Evolutionary conservation across 2,329 filamentous ascomycete genomes (phyloP).

Genomic region (Endoconidiophora laricicola): DNA sequence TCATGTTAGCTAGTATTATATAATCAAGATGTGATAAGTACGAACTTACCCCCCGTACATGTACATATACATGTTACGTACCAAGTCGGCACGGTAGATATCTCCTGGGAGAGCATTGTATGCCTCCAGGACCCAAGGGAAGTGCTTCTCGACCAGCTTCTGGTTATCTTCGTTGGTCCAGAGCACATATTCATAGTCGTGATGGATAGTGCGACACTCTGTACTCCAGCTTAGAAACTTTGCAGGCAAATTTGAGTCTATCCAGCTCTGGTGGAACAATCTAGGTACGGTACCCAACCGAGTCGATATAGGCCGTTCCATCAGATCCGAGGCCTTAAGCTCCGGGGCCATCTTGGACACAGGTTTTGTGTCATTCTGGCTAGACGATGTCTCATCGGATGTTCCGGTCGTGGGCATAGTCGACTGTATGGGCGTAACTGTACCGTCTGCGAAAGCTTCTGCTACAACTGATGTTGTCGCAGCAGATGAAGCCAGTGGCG

Average conservation of each 20-base stretch:
- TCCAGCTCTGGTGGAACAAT: slow-evolving; percentile 19
- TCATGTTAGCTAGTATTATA: neutral
- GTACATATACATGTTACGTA: slow-evolving; percentile 22
- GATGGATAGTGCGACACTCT: slow-evolving; percentile 18
- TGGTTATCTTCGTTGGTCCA: slow-evolving; percentile 24
- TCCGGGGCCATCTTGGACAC: neutral
- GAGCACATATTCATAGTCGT: slow-evolving; percentile 22
- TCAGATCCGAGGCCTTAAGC: slow-evolving; percentile 7
- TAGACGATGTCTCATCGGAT: neutral
- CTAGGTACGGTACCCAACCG: slow-evolving; percentile 22
- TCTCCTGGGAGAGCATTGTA: slow-evolving; percentile 18
- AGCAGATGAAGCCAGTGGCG: neutral
- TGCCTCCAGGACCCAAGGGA: slow-evolving; percentile 19
- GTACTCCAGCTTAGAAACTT: slow-evolving; percentile 20
- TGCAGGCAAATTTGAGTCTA: slow-evolving; percentile 15
- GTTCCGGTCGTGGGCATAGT: neutral
- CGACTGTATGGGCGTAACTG: neutral
- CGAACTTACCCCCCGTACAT: slow-evolving; percentile 20
- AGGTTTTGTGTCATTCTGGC: neutral
- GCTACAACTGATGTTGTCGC: neutral
- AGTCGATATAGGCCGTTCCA: slow-evolving; percentile 8
- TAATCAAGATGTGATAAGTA: neutral
- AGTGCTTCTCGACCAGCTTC: slow-evolving; percentile 19
- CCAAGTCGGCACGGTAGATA: slow-evolving; percentile 21
- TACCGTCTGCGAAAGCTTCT: neutral